Conservation (phyloP, 2,329 filamentous ascomycete genomes). For the Gyromitra esculenta region DNA sequence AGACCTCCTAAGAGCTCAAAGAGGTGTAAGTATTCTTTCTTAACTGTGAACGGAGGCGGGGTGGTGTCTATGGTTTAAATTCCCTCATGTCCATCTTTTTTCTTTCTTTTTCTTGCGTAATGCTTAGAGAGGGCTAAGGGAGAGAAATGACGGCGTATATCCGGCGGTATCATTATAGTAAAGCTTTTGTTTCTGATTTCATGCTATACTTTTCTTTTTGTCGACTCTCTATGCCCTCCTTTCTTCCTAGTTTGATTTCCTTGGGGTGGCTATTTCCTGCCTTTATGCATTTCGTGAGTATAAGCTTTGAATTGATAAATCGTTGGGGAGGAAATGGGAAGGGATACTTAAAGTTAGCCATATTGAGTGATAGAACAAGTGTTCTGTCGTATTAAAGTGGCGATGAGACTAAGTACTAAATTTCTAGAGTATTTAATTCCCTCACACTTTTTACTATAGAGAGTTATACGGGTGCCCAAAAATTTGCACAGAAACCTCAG, state of each 20-base stretch:
- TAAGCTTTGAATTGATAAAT: neutral
- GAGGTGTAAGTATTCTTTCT: constrained; percentile 52
- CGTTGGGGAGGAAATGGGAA: neutral
- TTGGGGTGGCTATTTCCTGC: neutral
- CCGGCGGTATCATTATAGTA: constrained; percentile 27
- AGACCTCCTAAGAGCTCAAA: constrained; percentile 49
- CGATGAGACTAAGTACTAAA: neutral
- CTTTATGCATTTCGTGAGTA: neutral
- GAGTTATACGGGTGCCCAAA: neutral
- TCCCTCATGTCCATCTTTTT: constrained; percentile 28
- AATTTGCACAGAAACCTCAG: neutral
- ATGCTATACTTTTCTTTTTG: constrained; percentile 10
- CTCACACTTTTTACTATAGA: neutral
- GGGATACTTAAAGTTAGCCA: constrained; percentile 2
- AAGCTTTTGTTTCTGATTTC: constrained; percentile 30
- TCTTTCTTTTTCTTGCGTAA: constrained; percentile 37
- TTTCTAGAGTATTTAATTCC: neutral
- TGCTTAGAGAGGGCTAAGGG: constrained; percentile 41
- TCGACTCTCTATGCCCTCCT: constrained; percentile 7
- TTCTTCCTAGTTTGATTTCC: constrained; percentile 1
- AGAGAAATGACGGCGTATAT: constrained; percentile 44
- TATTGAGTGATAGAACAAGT: neutral
- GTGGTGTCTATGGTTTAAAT: constrained; percentile 51
- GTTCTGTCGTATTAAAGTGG: neutral
- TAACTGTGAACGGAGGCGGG: constrained; percentile 34